These are phyloP conservation scores for Hyaloperonospora arabidopsidis DNA, from an alignment of 352 stramenopile genomes.

Conservation along the genomic window DNA sequence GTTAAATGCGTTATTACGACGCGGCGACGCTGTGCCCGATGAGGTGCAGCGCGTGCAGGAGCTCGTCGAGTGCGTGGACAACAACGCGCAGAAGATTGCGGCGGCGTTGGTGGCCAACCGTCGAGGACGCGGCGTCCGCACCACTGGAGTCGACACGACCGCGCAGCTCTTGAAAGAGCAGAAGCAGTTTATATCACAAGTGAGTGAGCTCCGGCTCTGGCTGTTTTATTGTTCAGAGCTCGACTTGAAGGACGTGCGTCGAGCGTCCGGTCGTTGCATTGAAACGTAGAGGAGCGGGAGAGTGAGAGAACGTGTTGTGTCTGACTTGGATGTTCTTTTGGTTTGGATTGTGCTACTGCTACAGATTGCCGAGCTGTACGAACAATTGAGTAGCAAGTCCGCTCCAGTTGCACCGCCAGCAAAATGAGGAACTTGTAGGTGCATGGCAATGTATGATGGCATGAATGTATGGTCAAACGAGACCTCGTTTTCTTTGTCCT, in stretches of 20 bases:
- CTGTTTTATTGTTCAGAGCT: no score
- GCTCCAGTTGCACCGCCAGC: neutral
- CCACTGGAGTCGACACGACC: slow-evolving; percentile 27
- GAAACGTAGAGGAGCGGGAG: neutral
- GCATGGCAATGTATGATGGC: no score
- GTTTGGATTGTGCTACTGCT: neutral
- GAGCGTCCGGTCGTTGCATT: no score
- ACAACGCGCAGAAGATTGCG: slow-evolving; percentile 67
- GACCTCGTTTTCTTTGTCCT: no score
- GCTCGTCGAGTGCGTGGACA: slow-evolving; percentile 54
- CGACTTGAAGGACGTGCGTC: no score
- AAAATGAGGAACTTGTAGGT: slow-evolving; percentile 1
- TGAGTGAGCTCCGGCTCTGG: slow-evolving; percentile 1
- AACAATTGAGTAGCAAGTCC: slow-evolving; percentile 32
- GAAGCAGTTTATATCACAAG: slow-evolving; percentile 37
- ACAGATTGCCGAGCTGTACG: slow-evolving; percentile 36
- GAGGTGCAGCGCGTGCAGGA: slow-evolving; percentile 56
- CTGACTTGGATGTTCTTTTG: neutral
- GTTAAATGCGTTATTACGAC: slow-evolving; percentile 29
- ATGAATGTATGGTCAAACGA: no score
- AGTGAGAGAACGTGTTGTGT: neutral
- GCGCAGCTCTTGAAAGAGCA: slow-evolving; percentile 57
- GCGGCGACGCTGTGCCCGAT: slow-evolving; percentile 23
- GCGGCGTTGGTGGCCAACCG: slow-evolving; percentile 37
- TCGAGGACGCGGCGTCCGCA: slow-evolving; percentile 13